Conservation (phyloP, 2,329 filamentous ascomycete species). For the Neopestalotiopsis sp. region DNA sequence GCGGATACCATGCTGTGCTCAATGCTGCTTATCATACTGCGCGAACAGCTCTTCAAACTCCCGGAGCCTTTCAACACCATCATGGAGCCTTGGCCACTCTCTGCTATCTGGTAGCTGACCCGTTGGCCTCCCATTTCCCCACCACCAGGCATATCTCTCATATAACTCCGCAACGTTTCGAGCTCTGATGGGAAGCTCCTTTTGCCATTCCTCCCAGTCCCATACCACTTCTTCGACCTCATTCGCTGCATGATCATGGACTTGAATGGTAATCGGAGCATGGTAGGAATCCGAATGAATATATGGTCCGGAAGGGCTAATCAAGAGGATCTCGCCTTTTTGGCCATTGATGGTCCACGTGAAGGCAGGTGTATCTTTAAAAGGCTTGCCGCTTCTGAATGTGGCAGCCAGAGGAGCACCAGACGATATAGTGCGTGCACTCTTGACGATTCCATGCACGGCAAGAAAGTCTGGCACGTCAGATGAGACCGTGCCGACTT, state of each 20-base stretch:
- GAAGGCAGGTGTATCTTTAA: slow-evolving; percentile 49
- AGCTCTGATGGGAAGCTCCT: slow-evolving; percentile 46
- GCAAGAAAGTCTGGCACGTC: slow-evolving; percentile 51
- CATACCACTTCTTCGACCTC: slow-evolving; percentile 47
- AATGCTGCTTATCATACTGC: slow-evolving; percentile 21
- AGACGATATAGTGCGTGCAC: slow-evolving; percentile 27
- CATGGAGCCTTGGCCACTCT: slow-evolving; percentile 46
- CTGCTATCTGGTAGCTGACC: slow-evolving; percentile 29
- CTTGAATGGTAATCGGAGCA: slow-evolving; percentile 48
- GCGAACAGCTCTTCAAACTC: slow-evolving; percentile 28
- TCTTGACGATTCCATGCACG: slow-evolving; percentile 42
- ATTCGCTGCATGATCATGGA: slow-evolving; percentile 54
- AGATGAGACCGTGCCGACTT: slow-evolving; percentile 38
- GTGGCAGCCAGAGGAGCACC: slow-evolving; percentile 49
- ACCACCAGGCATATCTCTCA: slow-evolving; percentile 53
- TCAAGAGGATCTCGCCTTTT: slow-evolving; percentile 53
- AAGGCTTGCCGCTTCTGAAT: slow-evolving; percentile 53
- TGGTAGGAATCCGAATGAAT: slow-evolving; percentile 39
- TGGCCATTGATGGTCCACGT: slow-evolving; percentile 57
- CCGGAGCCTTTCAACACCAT: slow-evolving; percentile 26
- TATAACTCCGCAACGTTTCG: slow-evolving; percentile 61
- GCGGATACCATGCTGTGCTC: too few relatives aligned
- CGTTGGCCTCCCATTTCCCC: slow-evolving; percentile 23
- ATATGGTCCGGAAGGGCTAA: slow-evolving; percentile 29
- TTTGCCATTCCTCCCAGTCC: slow-evolving; percentile 52